phyloP scores from a whole-genome alignment of 2,329 filamentous ascomycete species.

The Xylariaceae sp. region DNA sequence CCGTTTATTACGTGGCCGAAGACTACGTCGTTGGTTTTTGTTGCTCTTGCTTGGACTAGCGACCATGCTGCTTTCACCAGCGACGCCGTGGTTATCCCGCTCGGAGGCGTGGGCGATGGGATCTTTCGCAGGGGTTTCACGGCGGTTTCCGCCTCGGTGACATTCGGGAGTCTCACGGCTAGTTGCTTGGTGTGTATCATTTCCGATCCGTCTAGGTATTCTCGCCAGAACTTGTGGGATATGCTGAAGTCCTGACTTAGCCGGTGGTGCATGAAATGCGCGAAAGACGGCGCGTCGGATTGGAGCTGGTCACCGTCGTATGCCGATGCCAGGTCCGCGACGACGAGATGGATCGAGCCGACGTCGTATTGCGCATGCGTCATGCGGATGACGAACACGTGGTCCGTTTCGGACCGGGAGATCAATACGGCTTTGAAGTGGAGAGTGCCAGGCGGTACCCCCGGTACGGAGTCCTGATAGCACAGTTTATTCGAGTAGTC shows the following conservation, averaged over 20 bases:
- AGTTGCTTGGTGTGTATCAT: background rate
- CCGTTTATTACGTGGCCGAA: conserved; percentile 11
- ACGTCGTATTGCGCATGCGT: conserved; percentile 13
- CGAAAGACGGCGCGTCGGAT: conserved; percentile 4
- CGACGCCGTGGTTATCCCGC: conserved; percentile 4
- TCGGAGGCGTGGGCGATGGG: background rate
- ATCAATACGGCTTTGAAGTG: conserved; percentile 9
- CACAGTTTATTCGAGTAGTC: background rate
- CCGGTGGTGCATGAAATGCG: conserved; percentile 3
- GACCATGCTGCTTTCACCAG: conserved; percentile 11
- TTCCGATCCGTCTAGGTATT: conserved; percentile 2
- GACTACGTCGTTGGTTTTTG: conserved; percentile 5
- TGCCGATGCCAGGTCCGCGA: conserved; percentile 5
- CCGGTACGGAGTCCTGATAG: background rate
- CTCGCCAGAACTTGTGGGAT: conserved; percentile 8
- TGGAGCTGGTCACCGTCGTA: background rate
- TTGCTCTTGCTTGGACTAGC: background rate
- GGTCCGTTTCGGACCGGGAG: conserved; percentile 5
- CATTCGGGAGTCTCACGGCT: background rate
- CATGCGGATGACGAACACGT: conserved; percentile 7
- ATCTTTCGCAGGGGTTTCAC: background rate
- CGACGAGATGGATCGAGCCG: conserved; percentile 4
- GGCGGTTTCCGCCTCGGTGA: background rate
- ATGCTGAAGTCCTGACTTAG: background rate
- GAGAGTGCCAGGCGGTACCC: conserved; percentile 7